Conservation (phyloP, 306 rosid genomes). For the Sicyos edulis region DNA sequence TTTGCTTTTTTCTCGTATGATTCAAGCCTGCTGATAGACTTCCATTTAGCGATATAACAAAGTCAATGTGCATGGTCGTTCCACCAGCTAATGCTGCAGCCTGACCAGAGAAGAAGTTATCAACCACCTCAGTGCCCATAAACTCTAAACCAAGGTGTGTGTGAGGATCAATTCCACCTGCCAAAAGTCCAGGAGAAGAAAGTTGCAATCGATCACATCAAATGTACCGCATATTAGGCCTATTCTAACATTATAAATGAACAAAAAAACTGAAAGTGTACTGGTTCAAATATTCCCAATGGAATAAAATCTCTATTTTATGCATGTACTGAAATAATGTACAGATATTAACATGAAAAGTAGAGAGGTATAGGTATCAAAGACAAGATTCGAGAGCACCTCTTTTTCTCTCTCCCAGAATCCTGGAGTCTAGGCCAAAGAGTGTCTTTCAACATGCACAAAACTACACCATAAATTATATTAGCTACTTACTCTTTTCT, state of each 20-base stretch:
- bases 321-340: background rate
- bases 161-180: conserved; percentile 99
- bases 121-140: conserved; percentile 52
- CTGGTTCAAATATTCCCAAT: conserved; percentile 1
- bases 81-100: conserved; percentile 99
- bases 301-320: too few species aligned
- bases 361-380: background rate
- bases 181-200: conserved; percentile 20
- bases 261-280: background rate
- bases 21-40: conserved; percentile 70
- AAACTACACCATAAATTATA: background rate
- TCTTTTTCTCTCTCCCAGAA: background rate
- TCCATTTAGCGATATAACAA: conserved; percentile 64
- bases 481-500: background rate
- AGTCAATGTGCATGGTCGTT: conserved; percentile 94
- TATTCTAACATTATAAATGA: background rate
- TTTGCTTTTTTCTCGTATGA: conserved; percentile 68
- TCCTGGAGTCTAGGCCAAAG: background rate
- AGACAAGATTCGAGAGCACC: background rate
- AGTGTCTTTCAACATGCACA: background rate
- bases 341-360: background rate
- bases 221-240: background rate
- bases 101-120: conserved; percentile 91
- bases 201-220: background rate
- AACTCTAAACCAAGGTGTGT: conserved; percentile 70